Base-by-base conservation (phyloP, 1,284 basidiomycete genomes). In the Sanguinoderma infundibulare region DNA sequence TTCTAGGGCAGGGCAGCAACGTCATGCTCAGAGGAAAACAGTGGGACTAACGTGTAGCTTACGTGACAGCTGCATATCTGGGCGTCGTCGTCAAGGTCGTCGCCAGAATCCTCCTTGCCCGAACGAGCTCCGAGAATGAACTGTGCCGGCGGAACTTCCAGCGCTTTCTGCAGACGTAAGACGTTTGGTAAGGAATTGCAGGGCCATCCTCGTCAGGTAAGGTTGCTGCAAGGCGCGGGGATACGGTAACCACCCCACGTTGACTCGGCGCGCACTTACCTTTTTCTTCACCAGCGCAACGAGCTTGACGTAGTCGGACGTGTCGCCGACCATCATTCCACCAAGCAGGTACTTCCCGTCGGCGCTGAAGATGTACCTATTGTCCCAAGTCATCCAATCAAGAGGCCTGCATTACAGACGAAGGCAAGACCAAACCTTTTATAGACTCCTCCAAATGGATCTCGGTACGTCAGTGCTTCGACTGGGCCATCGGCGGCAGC, bases 321-420 rank as follows among this genome's bases (percentile, higher is more conserved):
- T 85, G 69, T 93, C 90, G 2, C 91, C 91, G 15, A 93, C 85
- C 90, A 93, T 91, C 84, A 92, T 92, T 2, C 91, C 91, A 8
- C 91, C 91, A 5, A 94, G 74, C 3, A 94, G 76, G 66, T 90
- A 83, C 72, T 87, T 87, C 20, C 91, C 91, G 70, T 92, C 89
- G 10, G 81, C 81, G n/a, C 83, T 89, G 72, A 93, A 93, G 57
- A 92, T 85, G 69, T 91, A 85, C 63, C 78, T 80, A 55, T 24
- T 34, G 26, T 12, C 30, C 39, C 34, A 22, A 63, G 34, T 34
- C 17, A 34, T 8, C 3, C 47, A 6, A 34, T 32, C 7, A 12
- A 20, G 12, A 54, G 8, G 26, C 15, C 17, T 26, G 17, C 34
- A 20, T 4, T 26, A 26, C 14, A 28, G 24, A 40, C 38, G 20